Percentiles rank a stretch among this genome's conserved stretches.
Evolutionary conservation across 179 eudicot species (phyloP).

Genomic region (Silene coronaria): DNA sequence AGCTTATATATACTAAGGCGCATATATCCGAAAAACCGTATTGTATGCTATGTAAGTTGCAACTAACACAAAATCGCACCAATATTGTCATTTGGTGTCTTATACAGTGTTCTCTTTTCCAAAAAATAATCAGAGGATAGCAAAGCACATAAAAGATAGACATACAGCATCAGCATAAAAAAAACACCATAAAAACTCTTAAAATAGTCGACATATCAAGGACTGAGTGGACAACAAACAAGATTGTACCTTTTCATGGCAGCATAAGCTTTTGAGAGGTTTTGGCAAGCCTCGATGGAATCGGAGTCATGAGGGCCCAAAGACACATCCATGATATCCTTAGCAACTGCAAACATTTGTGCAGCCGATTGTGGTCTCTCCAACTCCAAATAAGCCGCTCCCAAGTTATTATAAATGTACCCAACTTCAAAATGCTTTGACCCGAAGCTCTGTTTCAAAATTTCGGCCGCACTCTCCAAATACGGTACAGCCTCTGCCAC

Average conservation of each 20-base stretch:
- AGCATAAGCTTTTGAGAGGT: slow-evolving; percentile 48
- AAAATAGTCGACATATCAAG: background rate
- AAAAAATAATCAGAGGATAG: background rate
- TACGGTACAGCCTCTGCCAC: slow-evolving; percentile 64
- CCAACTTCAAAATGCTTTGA: slow-evolving; percentile 80
- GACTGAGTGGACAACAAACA: background rate
- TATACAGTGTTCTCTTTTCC: background rate
- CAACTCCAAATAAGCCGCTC: slow-evolving; percentile 69
- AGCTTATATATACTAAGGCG: too few species aligned
- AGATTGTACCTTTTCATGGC: slow-evolving; percentile 70
- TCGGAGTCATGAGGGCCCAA: slow-evolving; percentile 82
- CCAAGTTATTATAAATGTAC: slow-evolving; percentile 81
- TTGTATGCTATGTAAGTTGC: too few species aligned
- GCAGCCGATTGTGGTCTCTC: slow-evolving; percentile 95
- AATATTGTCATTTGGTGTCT: too few species aligned
- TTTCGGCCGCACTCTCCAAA: slow-evolving; percentile 81
- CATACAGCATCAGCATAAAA: too few species aligned
- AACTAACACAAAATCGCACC: too few species aligned
- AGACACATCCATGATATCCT: slow-evolving; percentile 86
- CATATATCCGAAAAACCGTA: too few species aligned
- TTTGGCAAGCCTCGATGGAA: slow-evolving; percentile 51
- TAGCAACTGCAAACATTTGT: slow-evolving; percentile 85
- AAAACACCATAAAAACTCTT: too few species aligned
- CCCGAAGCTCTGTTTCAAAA: slow-evolving; percentile 78
- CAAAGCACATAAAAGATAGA: background rate